Percentiles rank a stretch among this genome's conserved stretches.
These are phyloP conservation scores for Solanum piurae DNA, from an alignment of 257 asterid genomes.

Conservation along the genomic window DNA sequence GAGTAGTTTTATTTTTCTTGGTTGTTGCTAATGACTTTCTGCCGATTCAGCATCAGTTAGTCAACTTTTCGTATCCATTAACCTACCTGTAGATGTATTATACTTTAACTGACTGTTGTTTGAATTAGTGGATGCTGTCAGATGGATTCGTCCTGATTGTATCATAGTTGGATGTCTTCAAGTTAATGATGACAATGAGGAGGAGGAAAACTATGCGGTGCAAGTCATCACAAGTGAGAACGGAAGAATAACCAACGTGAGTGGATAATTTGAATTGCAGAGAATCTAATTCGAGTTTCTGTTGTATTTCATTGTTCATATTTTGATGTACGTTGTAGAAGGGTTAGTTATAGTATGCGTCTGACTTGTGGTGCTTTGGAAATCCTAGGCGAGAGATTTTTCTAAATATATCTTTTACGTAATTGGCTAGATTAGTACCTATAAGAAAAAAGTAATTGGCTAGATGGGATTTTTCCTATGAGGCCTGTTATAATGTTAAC, in stretches of 20 bases:
- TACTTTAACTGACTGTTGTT: constrained; percentile 9
- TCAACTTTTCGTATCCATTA: not conserved
- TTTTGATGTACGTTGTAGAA: not conserved
- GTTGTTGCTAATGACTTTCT: not conserved
- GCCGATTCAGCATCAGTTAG: not conserved
- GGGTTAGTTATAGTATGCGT: not conserved
- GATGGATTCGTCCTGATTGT: constrained; percentile 80
- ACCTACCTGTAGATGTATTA: not conserved
- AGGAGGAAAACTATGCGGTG: constrained; percentile 57
- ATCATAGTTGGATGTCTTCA: constrained; percentile 72
- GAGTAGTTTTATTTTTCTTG: not conserved
- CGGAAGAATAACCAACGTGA: constrained; percentile 41
- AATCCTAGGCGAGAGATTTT: not conserved
- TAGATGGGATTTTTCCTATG: not conserved
- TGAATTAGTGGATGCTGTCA: constrained; percentile 66
- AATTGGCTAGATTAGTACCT: not conserved
- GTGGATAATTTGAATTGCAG: constrained; percentile 3
- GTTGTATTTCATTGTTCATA: not conserved
- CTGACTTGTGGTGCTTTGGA: not conserved
- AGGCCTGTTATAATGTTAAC: not conserved
- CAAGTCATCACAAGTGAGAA: constrained; percentile 65
- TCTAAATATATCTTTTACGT: not conserved
- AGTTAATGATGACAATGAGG: constrained; percentile 40
- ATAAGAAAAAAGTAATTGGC: not conserved
- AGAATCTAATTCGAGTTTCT: not conserved